These are phyloP conservation scores for Phycomyces blakesleeanus DNA, from an alignment of 192 early-diverging fungal species.

Conservation along the genomic window DNA sequence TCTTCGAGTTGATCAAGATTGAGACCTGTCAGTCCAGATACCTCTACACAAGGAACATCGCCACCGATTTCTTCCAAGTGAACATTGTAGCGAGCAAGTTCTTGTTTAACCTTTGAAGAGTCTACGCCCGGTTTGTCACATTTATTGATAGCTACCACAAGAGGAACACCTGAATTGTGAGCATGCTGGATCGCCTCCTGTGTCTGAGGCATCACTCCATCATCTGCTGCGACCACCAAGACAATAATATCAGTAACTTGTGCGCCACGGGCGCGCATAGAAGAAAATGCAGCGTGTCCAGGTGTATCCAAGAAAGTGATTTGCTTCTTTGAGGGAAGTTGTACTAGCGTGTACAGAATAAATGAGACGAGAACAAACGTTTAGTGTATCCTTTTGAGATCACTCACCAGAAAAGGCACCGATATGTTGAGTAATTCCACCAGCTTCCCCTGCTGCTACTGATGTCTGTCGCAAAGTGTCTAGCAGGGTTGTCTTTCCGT, in stretches of 20 bases:
- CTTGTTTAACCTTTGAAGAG: conserved; percentile 55
- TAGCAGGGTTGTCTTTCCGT: conserved; percentile 93
- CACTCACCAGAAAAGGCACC: conserved; percentile 81
- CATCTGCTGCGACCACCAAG: conserved; percentile 95
- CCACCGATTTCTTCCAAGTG: conserved; percentile 89
- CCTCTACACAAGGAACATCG: conserved; percentile 86
- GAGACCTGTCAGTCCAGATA: conserved; percentile 83
- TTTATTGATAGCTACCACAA: conserved; percentile 97
- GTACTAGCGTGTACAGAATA: conserved; percentile 31
- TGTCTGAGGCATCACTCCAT: conserved; percentile 98
- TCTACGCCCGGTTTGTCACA: conserved; percentile 89
- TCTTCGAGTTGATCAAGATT: conserved; percentile 89
- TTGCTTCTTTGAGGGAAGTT: conserved; percentile 59
- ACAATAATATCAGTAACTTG: conserved; percentile 93
- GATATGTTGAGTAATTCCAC: conserved; percentile 98
- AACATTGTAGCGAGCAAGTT: conserved; percentile 73
- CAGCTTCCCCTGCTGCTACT: conserved; percentile 88
- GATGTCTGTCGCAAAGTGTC: conserved; percentile 89
- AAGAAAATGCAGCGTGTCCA: conserved; percentile 92
- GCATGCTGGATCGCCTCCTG: conserved; percentile 93
- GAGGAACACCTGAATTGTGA: conserved; percentile 75
- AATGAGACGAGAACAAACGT: too few relatives aligned
- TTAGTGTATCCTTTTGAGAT: not conserved
- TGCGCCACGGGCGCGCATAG: conserved; percentile 93
- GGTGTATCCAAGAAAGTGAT: conserved; percentile 98